phyloP scores from a whole-genome alignment of 1,284 basidiomycete species.

The Microbotryum scabiosae region DNA sequence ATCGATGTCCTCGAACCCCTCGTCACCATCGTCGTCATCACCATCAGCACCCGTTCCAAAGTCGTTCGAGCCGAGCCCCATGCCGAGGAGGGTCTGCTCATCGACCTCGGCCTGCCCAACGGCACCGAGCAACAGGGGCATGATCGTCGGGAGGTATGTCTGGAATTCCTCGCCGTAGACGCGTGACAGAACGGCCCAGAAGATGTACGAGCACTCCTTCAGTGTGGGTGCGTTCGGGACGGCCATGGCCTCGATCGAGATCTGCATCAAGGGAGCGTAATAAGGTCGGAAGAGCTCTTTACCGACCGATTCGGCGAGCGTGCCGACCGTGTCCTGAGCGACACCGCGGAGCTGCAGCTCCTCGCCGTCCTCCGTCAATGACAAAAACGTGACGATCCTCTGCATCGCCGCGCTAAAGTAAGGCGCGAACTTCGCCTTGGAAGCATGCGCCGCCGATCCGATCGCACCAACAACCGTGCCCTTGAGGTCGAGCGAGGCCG shows the following conservation, averaged over 20 bases:
- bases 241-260: conserved; percentile 83
- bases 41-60: conserved; percentile 47
- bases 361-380: conserved; percentile 78
- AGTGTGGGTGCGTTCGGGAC: conserved; percentile 75
- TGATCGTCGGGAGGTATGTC: conserved; percentile 72
- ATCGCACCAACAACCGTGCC: conserved; percentile 96
- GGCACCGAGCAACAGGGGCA: conserved; percentile 76
- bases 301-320: conserved; percentile 95
- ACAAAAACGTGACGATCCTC: conserved; percentile 74
- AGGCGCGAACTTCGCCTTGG: conserved; percentile 81
- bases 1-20: conserved; percentile 53
- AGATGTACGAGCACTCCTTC: conserved; percentile 94
- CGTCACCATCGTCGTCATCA: conserved; percentile 49
- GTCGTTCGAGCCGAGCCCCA: conserved; percentile 50
- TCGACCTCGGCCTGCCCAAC: conserved; percentile 61
- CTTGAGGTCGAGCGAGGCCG: conserved; percentile 77
- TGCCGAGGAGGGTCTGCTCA: conserved; percentile 42
- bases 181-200: conserved; percentile 95
- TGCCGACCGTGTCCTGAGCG: conserved; percentile 96
- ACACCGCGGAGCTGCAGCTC: conserved; percentile 86
- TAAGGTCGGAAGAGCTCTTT: conserved; percentile 90
- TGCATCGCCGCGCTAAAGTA: conserved; percentile 93
- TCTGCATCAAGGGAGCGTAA: conserved; percentile 91
- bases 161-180: conserved; percentile 95
- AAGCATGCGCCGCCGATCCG: conserved; percentile 96